Evolutionary conservation across 108 stramenopile species (phyloP).

Genomic region (Schizochytrium sp.): DNA sequence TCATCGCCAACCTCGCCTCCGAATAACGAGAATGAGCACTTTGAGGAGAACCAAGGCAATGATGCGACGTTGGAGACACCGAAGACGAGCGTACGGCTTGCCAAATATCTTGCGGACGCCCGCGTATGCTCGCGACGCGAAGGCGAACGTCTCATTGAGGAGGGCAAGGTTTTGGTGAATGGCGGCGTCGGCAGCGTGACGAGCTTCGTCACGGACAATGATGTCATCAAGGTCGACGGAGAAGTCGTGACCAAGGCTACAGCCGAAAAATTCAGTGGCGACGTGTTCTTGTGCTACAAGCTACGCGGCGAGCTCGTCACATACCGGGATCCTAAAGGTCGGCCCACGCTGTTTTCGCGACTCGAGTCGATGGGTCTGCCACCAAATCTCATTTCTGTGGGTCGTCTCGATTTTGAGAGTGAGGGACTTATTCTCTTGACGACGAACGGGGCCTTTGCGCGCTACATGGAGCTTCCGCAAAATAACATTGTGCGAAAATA

Average conservation of each 20-base stretch:
- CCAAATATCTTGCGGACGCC: background rate
- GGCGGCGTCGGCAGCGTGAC: background rate
- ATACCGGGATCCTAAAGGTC: conserved; percentile 8
- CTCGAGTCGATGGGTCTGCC: background rate
- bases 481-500: background rate
- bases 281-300: conserved; percentile 19
- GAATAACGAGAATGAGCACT: background rate
- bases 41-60: background rate
- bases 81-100: background rate
- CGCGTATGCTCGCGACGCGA: background rate
- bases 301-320: conserved; percentile 15
- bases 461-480: conserved; percentile 21
- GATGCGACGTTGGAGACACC: background rate
- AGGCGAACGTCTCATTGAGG: background rate
- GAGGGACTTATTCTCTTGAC: conserved; percentile 24
- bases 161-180: conserved; percentile 1
- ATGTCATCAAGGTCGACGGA: background rate
- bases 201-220: background rate
- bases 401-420: background rate
- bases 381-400: background rate
- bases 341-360: conserved; percentile 23
- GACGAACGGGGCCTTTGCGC: conserved; percentile 15
- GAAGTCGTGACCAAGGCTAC: background rate
- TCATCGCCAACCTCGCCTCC: no score
- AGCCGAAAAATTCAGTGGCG: background rate